Conservation (phyloP, 371 early-diverging fungal genomes). For the Mortierella sp. region DNA sequence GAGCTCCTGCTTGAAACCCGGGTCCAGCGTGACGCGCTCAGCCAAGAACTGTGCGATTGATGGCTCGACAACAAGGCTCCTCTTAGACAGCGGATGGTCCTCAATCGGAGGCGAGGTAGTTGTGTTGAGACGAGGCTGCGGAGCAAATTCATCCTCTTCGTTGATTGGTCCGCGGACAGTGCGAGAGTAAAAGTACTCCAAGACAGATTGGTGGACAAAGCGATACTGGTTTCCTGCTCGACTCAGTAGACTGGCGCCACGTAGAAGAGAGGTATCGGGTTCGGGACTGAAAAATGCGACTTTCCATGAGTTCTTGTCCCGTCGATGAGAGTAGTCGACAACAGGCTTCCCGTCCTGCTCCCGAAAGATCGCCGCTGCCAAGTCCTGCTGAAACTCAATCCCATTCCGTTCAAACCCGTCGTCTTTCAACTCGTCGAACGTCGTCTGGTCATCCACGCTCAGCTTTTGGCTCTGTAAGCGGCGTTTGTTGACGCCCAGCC, state of each 20-base stretch:
- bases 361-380: slow-evolving; percentile 17
- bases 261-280: neutral
- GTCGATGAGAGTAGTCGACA: neutral
- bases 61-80: neutral
- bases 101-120: neutral
- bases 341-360: slow-evolving; percentile 13
- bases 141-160: neutral
- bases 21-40: neutral
- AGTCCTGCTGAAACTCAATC: slow-evolving; percentile 1
- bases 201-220: slow-evolving; percentile 25
- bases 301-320: slow-evolving; percentile 13
- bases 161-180: neutral
- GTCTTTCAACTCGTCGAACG: neutral
- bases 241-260: neutral
- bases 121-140: neutral
- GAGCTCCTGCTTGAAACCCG: neutral
- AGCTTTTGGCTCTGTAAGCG: neutral
- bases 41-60: slow-evolving; percentile 17
- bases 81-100: neutral
- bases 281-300: neutral
- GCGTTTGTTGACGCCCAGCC: slow-evolving; percentile 11
- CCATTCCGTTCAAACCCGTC: slow-evolving; percentile 9
- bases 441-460: neutral
- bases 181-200: slow-evolving; percentile 9
- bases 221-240: slow-evolving; percentile 17